phyloP scores from a whole-genome alignment of 2,329 filamentous ascomycete genomes.

The Acephala macrosclerotiorum region DNA sequence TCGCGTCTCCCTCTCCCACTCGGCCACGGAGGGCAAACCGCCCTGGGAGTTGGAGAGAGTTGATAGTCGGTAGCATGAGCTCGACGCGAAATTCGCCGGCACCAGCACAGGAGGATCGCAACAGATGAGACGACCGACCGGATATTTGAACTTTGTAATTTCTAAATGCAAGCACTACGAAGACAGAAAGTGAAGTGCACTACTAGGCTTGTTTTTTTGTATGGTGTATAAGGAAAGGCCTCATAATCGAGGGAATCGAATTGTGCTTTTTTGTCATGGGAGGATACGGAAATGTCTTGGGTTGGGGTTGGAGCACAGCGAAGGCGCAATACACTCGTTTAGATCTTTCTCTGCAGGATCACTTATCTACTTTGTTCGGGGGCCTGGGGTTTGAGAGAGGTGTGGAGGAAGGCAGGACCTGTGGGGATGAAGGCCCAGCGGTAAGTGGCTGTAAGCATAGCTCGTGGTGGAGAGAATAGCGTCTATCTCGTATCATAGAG shows the following conservation, averaged over 20 bases:
- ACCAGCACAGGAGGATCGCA: constrained; percentile 37
- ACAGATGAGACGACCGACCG: constrained; percentile 33
- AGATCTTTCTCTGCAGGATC: constrained; percentile 20
- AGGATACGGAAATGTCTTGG: constrained; percentile 8
- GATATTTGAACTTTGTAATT: constrained; percentile 9
- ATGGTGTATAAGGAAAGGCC: constrained; percentile 34
- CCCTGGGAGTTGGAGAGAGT: constrained; percentile 35
- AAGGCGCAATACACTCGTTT: constrained; percentile 41
- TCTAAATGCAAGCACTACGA: constrained; percentile 1
- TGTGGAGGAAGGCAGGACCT: too few species aligned
- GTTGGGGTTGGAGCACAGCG: constrained; percentile 36
- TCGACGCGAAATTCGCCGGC: constrained; percentile 34
- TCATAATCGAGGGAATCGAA: constrained; percentile 5
- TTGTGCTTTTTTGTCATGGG: constrained; percentile 13
- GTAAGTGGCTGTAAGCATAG: too few species aligned
- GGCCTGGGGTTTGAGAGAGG: too few species aligned
- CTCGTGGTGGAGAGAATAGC: too few species aligned
- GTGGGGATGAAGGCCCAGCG: too few species aligned
- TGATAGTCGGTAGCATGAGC: constrained; percentile 37
- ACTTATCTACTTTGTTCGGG: not conserved
- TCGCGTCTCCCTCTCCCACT: constrained; percentile 30
- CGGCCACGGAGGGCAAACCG: constrained; percentile 25
- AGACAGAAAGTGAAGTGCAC: not conserved
- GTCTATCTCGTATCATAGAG: too few species aligned
- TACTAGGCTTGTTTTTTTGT: constrained; percentile 19